Percentiles rank a stretch among this genome's conserved stretches.
Evolutionary conservation across 371 early-diverging fungal species (phyloP).

Genomic region (Zychaea mexicana): DNA sequence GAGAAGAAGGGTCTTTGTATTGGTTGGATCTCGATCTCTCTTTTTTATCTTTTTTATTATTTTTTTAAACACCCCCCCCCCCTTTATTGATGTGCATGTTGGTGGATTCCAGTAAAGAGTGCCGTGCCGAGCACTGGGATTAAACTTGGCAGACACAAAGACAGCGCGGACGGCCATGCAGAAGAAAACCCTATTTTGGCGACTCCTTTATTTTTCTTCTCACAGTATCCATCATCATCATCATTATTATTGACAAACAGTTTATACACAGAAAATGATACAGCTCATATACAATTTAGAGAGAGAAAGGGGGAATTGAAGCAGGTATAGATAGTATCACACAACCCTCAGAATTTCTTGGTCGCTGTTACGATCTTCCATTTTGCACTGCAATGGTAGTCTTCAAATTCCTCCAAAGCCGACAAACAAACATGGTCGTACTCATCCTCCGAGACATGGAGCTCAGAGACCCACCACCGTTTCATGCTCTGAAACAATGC

Average conservation of each 20-base stretch:
- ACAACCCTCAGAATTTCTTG: no score
- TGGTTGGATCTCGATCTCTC: no score
- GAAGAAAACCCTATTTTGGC: background rate
- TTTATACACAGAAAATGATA: background rate
- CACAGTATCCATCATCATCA: no score
- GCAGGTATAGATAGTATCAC: background rate
- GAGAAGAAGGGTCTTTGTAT: background rate
- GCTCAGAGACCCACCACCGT: constrained; percentile 44
- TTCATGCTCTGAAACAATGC: constrained; percentile 44
- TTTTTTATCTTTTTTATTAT: no score
- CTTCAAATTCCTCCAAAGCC: constrained; percentile 36
- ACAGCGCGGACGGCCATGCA: background rate
- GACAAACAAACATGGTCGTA: constrained; percentile 25
- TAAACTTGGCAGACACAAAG: background rate
- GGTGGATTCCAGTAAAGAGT: background rate
- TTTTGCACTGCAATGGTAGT: constrained; percentile 21
- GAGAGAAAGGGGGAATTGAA: background rate
- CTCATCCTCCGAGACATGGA: constrained; percentile 22
- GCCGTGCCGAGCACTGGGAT: background rate
- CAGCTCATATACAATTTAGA: no score
- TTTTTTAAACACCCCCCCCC: background rate
- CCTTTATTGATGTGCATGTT: background rate
- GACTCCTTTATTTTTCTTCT: background rate
- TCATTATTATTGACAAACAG: no score
- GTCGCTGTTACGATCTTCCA: constrained; percentile 34